Conservation (phyloP, 164 flowering plant genomes). For the Taxillus chinensis region DNA sequence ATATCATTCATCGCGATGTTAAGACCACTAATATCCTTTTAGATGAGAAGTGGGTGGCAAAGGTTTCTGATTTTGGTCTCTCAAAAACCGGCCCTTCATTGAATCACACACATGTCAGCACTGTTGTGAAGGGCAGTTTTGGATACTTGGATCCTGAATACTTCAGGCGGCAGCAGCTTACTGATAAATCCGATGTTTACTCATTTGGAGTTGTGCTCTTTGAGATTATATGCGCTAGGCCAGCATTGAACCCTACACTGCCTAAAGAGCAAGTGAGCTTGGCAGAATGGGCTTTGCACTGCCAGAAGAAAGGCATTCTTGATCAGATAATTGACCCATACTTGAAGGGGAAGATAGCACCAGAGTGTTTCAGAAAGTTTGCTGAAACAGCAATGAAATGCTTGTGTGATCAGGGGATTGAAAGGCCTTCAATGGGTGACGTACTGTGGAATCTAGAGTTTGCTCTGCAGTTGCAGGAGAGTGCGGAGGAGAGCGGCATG, state of each 20-base stretch:
- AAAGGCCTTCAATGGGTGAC: conserved; percentile 82
- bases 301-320: conserved; percentile 62
- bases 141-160: conserved; percentile 80
- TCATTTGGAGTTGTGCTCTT: conserved; percentile 80
- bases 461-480: conserved; percentile 71
- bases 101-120: conserved; percentile 75
- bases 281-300: conserved; percentile 84
- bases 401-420: conserved; percentile 54
- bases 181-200: conserved; percentile 77
- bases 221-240: conserved; percentile 71
- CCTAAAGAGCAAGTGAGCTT: conserved; percentile 76
- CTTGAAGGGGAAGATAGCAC: conserved; percentile 66
- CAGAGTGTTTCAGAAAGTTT: conserved; percentile 62
- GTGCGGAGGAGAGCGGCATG: conserved; percentile 64
- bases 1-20: conserved; percentile 69
- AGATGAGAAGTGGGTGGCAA: conserved; percentile 81
- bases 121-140: conserved; percentile 76
- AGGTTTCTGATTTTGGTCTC: conserved; percentile 76
- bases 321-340: conserved; percentile 65
- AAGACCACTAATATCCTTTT: conserved; percentile 69
- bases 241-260: conserved; percentile 62
- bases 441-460: conserved; percentile 82
- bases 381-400: conserved; percentile 80
- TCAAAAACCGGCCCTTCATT: conserved; percentile 65
- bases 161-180: conserved; percentile 73